Percentiles rank a stretch among this genome's conserved stretches.
Evolutionary conservation across 805 yeast genomes (phyloP).

Genomic region (Starmerella vitae): DNA sequence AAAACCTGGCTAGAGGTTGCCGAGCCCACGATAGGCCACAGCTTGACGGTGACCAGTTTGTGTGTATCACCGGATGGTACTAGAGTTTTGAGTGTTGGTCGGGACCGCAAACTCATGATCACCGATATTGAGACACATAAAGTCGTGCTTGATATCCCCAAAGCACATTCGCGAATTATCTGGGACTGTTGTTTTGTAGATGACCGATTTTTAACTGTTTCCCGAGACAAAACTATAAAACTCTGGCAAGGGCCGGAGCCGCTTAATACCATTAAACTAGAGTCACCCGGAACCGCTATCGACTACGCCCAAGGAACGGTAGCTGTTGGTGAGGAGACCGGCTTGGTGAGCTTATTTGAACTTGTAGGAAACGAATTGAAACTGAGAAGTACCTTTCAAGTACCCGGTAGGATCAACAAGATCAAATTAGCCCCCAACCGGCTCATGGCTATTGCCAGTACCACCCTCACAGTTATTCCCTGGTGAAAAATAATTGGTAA

Average conservation of each 20-base stretch:
- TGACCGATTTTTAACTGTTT: conserved; percentile 57
- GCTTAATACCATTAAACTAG: conserved; percentile 11
- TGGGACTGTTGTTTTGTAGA: conserved; percentile 88
- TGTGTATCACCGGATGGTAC: conserved; percentile 58
- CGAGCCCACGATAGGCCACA: conserved; percentile 39
- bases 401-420: conserved; percentile 18
- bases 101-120: conserved; percentile 75
- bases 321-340: conserved; percentile 20
- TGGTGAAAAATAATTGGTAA: too few species aligned
- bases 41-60: conserved; percentile 71
- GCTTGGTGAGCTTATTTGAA: conserved; percentile 6
- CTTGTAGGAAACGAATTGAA: conserved; percentile 4
- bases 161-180: conserved; percentile 80
- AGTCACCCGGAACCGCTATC: conserved; percentile 18
- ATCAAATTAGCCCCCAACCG: conserved; percentile 2
- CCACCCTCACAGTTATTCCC: too few species aligned
- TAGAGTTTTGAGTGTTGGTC: conserved; percentile 60
- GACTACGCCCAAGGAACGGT: conserved; percentile 8
- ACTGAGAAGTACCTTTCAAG: background rate
- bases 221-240: conserved; percentile 71
- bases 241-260: conserved; percentile 22
- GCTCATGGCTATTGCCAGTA: conserved; percentile 12
- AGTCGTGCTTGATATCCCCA: conserved; percentile 32
- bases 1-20: conserved; percentile 44
- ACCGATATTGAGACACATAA: conserved; percentile 38